Evolutionary conservation across 768 basidiomycete genomes (phyloP).

Genomic region (Psilocybe tampanensis): DNA sequence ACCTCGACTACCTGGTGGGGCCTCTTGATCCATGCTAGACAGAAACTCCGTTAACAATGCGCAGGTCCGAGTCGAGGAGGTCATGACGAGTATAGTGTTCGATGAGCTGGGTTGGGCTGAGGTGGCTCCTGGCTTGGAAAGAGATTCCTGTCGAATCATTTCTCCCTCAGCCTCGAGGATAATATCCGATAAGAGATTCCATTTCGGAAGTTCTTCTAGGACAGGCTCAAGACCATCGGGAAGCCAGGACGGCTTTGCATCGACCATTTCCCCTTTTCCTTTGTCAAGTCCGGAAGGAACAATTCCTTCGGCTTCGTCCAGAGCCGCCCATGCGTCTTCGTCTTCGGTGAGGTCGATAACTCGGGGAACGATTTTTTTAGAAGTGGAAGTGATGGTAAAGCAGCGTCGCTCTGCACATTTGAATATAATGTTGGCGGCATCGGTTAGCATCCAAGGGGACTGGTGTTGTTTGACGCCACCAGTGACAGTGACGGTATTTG

Average conservation of each 20-base stretch:
- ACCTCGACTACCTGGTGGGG: slow-evolving; percentile 64
- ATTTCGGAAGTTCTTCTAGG: slow-evolving; percentile 94
- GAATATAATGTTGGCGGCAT: slow-evolving; percentile 88
- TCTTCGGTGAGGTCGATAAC: slow-evolving; percentile 53
- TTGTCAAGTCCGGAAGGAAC: slow-evolving; percentile 7
- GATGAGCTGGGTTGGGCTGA: slow-evolving; percentile 49
- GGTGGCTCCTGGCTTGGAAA: slow-evolving; percentile 26
- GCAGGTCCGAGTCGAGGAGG: slow-evolving; percentile 76
- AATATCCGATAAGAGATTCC: slow-evolving; percentile 83
- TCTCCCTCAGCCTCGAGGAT: slow-evolving; percentile 91
- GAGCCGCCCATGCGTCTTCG: slow-evolving; percentile 75
- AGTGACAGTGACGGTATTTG: slow-evolving; percentile 44
- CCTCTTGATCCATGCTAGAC: slow-evolving; percentile 57
- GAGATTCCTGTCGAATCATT: slow-evolving; percentile 61
- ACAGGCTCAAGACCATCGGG: slow-evolving; percentile 82
- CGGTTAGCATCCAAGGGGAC: slow-evolving; percentile 90
- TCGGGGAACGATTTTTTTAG: slow-evolving; percentile 21
- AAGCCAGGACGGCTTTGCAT: slow-evolving; percentile 57
- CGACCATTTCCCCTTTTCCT: slow-evolving; percentile 21
- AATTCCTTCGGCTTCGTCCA: slow-evolving; percentile 61
- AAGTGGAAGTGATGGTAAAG: slow-evolving; percentile 50
- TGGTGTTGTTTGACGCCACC: slow-evolving; percentile 67
- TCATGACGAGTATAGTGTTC: slow-evolving; percentile 88
- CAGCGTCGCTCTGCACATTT: slow-evolving; percentile 80
- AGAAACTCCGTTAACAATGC: slow-evolving; percentile 81